A percentile compares a stretch with the other conserved stretches of the same genome.
Conservation (phyloP, 176 grass and related monocot species). For the Alopecurus myosuroides region DNA sequence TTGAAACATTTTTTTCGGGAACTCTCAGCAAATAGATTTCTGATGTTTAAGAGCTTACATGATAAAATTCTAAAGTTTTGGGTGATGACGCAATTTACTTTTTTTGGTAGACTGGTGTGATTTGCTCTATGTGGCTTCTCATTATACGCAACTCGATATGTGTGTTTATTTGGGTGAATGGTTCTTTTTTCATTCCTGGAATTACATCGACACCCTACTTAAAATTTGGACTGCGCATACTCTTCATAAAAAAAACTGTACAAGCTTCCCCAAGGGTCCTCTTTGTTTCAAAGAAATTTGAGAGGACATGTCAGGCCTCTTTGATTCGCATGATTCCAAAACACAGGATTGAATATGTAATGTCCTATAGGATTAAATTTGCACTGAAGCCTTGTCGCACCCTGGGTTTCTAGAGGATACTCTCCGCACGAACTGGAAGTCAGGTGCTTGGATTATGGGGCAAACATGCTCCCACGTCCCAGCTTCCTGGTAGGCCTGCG, state of each 20-base stretch:
- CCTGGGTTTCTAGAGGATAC: too few species aligned
- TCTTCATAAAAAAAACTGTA: background rate
- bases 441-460: too few species aligned
- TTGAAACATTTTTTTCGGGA: background rate
- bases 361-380: background rate
- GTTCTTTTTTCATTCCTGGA: background rate
- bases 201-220: background rate
- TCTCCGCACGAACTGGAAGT: too few species aligned
- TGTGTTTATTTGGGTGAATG: background rate
- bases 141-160: background rate
- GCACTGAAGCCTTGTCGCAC: too few species aligned
- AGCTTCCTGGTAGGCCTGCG: too few species aligned
- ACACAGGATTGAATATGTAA: background rate
- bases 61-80: background rate
- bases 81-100: background rate
- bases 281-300: background rate
- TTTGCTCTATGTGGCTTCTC: background rate
- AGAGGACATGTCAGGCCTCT: background rate
- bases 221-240: background rate
- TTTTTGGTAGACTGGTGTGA: background rate
- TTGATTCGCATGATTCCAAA: background rate
- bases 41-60: background rate
- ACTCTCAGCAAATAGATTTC: background rate
- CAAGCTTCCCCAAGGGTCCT: background rate
- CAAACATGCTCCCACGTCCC: too few species aligned